Evolutionary conservation across 805 yeast genomes (phyloP), one percentile per base, ranked within the genome.

Genomic region (Kodamaea laetipori): DNA sequence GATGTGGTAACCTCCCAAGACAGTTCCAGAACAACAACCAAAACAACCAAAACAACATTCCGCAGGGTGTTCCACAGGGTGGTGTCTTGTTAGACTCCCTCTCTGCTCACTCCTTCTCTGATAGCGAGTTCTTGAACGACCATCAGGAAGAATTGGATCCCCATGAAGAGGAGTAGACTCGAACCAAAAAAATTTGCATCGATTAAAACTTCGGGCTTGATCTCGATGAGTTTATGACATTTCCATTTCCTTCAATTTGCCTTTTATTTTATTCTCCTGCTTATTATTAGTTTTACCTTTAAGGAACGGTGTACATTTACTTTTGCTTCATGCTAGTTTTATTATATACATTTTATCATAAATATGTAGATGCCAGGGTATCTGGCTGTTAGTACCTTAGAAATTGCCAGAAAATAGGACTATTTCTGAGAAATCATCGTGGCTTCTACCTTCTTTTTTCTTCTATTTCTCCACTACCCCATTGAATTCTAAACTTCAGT

Each of bases 1-100:
- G 99, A 58, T 92, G 98, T 65, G 98, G 97, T 23, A 89, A 90
- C 59, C 81, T 89, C 47, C 97, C 97, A 39, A 77, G 95, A 57
- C 92, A 84, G 61, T 81, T 80, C 47, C 75, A 70, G 51, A 66
- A 61, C 51, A 36, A 46, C 41, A 34, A 45, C 40, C 25, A 37
- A 46, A 13, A 32, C 45, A 39, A 23, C 31, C 21, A 26, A 10
- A 36, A 36, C 27, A 15, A 30, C 34, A 15, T 30, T 30, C 19
- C 34, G 34, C 28, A 32, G 26, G 25, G 30, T 4, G 21, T 13
- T 19, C 45, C 45, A 10, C 25, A 41, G 21, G 45, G 40, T 8
- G 45, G 40, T 6, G 39, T 40, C 10, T 28, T 41, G 25, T 41
- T 36, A 49, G 51, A 25, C 37, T 53, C 37, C 37, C 49, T 39